phyloP scores from a whole-genome alignment of 2,329 filamentous ascomycete species.

The Chaetomium strumarium region DNA sequence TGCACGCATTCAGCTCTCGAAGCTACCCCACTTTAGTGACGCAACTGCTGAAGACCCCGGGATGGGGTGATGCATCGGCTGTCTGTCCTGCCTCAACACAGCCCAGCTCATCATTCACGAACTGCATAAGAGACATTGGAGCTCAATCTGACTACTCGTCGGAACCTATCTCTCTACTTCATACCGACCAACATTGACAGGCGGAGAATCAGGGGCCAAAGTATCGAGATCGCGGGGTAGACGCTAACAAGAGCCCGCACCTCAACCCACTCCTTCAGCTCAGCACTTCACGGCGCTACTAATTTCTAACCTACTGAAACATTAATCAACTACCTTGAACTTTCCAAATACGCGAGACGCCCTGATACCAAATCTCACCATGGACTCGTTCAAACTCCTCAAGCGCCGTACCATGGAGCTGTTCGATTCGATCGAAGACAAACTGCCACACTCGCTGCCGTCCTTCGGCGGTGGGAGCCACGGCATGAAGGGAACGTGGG shows the following conservation, averaged over 20 bases:
- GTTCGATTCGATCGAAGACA: constrained; percentile 37
- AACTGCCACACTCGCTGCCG: constrained; percentile 31
- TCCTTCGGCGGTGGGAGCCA: constrained; percentile 20
- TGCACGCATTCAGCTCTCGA: not conserved
- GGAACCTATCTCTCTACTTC: no score
- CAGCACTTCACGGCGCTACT: not conserved
- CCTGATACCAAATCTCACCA: constrained; percentile 20
- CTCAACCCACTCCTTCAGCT: no score
- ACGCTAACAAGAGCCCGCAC: no score
- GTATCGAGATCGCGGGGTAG: no score
- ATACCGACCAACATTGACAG: no score
- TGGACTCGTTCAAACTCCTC: constrained; percentile 49
- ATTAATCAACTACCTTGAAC: not conserved
- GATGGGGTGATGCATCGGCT: not conserved
- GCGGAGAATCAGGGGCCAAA: no score
- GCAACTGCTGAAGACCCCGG: constrained; percentile 10
- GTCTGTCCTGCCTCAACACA: constrained; percentile 15
- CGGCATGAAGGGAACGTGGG: constrained; percentile 53
- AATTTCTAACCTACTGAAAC: not conserved
- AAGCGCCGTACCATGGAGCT: constrained; percentile 52
- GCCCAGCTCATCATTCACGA: constrained; percentile 1
- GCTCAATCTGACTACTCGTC: not conserved
- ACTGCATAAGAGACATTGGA: not conserved
- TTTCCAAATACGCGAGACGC: not conserved
- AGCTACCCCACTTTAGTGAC: constrained; percentile 19